phyloP scores from a whole-genome alignment of 2,329 filamentous ascomycete species.

The Cryphonectria naterciae region DNA sequence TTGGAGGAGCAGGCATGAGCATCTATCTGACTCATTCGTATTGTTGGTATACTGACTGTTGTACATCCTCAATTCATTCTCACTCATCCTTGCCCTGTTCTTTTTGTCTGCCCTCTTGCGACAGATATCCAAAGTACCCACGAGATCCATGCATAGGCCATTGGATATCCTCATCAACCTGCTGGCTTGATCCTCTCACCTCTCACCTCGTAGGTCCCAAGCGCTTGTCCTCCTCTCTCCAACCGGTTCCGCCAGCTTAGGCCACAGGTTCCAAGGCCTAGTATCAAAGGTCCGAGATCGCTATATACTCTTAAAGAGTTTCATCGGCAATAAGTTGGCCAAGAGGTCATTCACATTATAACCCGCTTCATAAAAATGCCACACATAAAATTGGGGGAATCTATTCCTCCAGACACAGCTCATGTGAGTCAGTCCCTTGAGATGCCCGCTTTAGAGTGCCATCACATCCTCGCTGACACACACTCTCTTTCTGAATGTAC shows the following conservation, averaged over 20 bases:
- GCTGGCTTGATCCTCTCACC: neutral
- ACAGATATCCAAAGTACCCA: neutral
- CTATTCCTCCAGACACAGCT: constrained; percentile 76
- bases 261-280: neutral
- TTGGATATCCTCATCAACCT: neutral
- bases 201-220: neutral
- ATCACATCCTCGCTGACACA: constrained; percentile 7
- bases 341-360: neutral
- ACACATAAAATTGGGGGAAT: constrained; percentile 64
- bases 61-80: neutral
- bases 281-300: neutral
- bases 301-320: neutral
- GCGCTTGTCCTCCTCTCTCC: neutral
- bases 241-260: neutral
- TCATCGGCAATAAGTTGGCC: neutral
- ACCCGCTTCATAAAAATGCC: constrained; percentile 43
- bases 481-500: neutral
- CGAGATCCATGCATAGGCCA: neutral
- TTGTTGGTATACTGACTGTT: neutral
- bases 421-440: constrained; percentile 61
- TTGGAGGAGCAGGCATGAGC: neutral
- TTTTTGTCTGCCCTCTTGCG: no score
- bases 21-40: neutral
- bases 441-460: neutral
- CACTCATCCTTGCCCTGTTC: neutral